phyloP scores from a whole-genome alignment of 495 filamentous ascomycete genomes.

The Talaromyces stipitatus region DNA sequence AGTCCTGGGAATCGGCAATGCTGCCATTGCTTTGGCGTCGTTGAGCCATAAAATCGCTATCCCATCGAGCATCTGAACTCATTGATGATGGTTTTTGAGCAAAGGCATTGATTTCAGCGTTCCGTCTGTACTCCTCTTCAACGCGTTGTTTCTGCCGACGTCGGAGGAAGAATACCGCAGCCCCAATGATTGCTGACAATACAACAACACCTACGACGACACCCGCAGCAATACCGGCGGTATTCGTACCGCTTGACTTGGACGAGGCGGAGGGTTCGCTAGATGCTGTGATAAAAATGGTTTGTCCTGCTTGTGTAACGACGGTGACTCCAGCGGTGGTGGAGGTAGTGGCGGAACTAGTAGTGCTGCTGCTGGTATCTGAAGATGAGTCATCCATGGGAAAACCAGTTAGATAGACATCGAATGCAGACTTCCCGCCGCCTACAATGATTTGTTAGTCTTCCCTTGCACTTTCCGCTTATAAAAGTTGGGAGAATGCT shows the following conservation, averaged over 20 bases:
- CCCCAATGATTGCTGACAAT: conserved; percentile 55
- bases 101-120: conserved; percentile 62
- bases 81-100: conserved; percentile 48
- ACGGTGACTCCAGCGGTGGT: conserved; percentile 10
- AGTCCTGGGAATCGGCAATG: conserved; percentile 96
- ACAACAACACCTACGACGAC: conserved; percentile 80
- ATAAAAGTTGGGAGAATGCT: conserved; percentile 10
- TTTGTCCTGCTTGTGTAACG: conserved; percentile 25
- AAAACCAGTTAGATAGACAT: conserved; percentile 37
- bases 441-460: conserved; percentile 21
- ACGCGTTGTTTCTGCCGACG: conserved; percentile 63
- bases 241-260: conserved; percentile 41
- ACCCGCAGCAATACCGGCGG: conserved; percentile 77
- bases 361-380: conserved; percentile 14
- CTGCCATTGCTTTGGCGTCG: conserved; percentile 91
- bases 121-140: conserved; percentile 73
- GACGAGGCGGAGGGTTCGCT: conserved; percentile 11
- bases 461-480: background rate
- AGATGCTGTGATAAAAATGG: conserved; percentile 30
- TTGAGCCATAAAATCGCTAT: conserved; percentile 76
- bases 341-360: conserved; percentile 3
- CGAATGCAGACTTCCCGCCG: conserved; percentile 34
- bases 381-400: conserved; percentile 19
- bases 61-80: conserved; percentile 74
- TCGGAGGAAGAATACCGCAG: conserved; percentile 67